phyloP scores from a whole-genome alignment of 2,329 filamentous ascomycete genomes.

The Rutstroemia sp. region DNA sequence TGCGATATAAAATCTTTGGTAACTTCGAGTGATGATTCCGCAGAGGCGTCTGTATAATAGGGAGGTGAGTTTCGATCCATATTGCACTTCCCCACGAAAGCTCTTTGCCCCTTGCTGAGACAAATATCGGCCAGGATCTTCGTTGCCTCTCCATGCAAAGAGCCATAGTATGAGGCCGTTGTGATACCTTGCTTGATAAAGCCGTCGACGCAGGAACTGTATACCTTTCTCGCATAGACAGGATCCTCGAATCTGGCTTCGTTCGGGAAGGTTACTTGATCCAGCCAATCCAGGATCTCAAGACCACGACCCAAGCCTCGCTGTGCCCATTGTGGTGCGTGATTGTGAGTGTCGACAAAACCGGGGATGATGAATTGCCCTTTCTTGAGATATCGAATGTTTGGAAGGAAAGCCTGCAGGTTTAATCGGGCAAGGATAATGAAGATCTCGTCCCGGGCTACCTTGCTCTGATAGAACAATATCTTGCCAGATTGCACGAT shows the following conservation, averaged over 20 bases:
- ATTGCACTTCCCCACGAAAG: slow-evolving; percentile 75
- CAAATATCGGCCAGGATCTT: slow-evolving; percentile 82
- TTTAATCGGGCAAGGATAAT: background rate
- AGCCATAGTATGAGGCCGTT: slow-evolving; percentile 84
- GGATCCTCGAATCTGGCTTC: slow-evolving; percentile 61
- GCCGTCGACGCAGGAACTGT: slow-evolving; percentile 66
- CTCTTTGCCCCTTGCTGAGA: slow-evolving; percentile 69
- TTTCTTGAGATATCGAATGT: slow-evolving; percentile 2
- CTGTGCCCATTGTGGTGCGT: slow-evolving; percentile 52
- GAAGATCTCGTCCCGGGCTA: background rate
- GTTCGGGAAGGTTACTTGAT: slow-evolving; percentile 55
- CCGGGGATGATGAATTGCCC: slow-evolving; percentile 47
- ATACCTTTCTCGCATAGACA: slow-evolving; percentile 58
- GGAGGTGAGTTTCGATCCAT: slow-evolving; percentile 57
- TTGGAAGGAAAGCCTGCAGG: background rate
- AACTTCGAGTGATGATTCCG: slow-evolving; percentile 30
- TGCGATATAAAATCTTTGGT: slow-evolving; percentile 11
- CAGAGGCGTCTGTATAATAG: slow-evolving; percentile 40
- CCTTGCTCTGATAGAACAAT: background rate
- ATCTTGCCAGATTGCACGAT: slow-evolving; percentile 9
- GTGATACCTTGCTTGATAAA: slow-evolving; percentile 86
- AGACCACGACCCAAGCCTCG: slow-evolving; percentile 23
- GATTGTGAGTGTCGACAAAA: slow-evolving; percentile 61
- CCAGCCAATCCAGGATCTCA: slow-evolving; percentile 50
- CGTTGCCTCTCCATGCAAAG: slow-evolving; percentile 73